Evolutionary conservation across 108 stramenopile species (phyloP), one percentile per base, ranked within the genome.

Genomic region (Cyclostephanos tholiformis): DNA sequence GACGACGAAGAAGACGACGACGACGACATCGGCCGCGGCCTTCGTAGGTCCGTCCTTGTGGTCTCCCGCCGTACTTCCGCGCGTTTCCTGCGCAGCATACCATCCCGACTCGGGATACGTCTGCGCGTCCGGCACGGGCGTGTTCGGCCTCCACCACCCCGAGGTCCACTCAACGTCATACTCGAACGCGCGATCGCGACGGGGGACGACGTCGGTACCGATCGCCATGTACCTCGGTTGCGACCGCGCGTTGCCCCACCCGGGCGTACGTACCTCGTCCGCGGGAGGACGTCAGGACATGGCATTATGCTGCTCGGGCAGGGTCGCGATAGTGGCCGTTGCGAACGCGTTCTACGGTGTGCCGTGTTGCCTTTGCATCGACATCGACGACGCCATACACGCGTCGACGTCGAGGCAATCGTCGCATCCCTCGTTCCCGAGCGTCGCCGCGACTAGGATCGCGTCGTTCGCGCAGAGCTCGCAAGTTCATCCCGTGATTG

Each of bases 401-500:
- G 60, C 39, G 55, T 50, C 10, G 12, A 60, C 22, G 56, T 36
- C 67, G 20, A 32, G 32, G 32, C 32, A 32, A 32, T 32, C 32
- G 32, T 4, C 2, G 32, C 32, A 32, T 4, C 14, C 77, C 16
- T 26, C 63, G 59, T 66, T 73, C 32, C 80, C 57, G 60, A 80
- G n/a, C 52, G 64, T 64, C 4, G 52, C 77, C 5, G 76, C 82
- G 1, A 76, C 68, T 0, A 91, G 89, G 61, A 51, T 94, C 26
- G 35, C 89, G 26, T 79, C 77, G 6, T 91, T 90, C 72, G 76
- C 84, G n/a, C 87, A 87, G 63, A 90, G 88, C 20, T 86, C 86
- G 5, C 89, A 91, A 70, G 87, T 95, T 4, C 91, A 95, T 74
- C 91, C 91, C 2, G 87, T 87, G 6, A 84, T 95, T 67, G 68